A percentile compares a stretch with the other conserved stretches of the same genome.
Evolutionary conservation across 1,284 basidiomycete genomes (phyloP).

Genomic region (Grifola frondosa): DNA sequence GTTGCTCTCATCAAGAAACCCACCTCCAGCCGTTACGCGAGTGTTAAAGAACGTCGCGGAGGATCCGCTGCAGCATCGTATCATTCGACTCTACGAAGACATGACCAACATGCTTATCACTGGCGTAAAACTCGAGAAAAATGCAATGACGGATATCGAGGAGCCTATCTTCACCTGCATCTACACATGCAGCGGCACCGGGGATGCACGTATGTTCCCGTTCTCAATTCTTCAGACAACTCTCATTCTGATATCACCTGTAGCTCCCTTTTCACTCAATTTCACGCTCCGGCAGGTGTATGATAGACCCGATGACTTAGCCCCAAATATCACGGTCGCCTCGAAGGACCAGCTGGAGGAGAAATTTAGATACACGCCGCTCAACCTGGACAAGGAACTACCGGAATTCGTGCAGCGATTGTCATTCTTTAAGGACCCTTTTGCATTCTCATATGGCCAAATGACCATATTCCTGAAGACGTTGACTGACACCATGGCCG

Average conservation of each 20-base stretch:
- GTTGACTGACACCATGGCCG: constrained; percentile 48
- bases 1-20: constrained; percentile 41
- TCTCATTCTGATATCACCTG: too few species aligned
- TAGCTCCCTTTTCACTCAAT: constrained; percentile 46
- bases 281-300: constrained; percentile 54
- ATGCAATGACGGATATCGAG: constrained; percentile 27
- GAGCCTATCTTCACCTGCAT: constrained; percentile 33
- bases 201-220: constrained; percentile 7
- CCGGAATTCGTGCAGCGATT: constrained; percentile 52
- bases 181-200: constrained; percentile 26
- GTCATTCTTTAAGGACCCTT: constrained; percentile 59
- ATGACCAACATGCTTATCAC: constrained; percentile 39
- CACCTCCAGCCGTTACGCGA: constrained; percentile 23
- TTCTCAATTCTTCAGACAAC: neutral
- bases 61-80: constrained; percentile 50
- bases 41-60: constrained; percentile 35
- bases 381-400: constrained; percentile 60
- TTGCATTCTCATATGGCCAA: constrained; percentile 67
- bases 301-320: constrained; percentile 33
- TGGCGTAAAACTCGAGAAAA: constrained; percentile 30
- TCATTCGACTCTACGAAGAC: constrained; percentile 41
- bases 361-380: constrained; percentile 60
- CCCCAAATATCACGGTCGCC: constrained; percentile 26
- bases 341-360: constrained; percentile 41
- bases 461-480: constrained; percentile 63